phyloP scores from a whole-genome alignment of 352 stramenopile species.

The Phytophthora crassamura region DNA sequence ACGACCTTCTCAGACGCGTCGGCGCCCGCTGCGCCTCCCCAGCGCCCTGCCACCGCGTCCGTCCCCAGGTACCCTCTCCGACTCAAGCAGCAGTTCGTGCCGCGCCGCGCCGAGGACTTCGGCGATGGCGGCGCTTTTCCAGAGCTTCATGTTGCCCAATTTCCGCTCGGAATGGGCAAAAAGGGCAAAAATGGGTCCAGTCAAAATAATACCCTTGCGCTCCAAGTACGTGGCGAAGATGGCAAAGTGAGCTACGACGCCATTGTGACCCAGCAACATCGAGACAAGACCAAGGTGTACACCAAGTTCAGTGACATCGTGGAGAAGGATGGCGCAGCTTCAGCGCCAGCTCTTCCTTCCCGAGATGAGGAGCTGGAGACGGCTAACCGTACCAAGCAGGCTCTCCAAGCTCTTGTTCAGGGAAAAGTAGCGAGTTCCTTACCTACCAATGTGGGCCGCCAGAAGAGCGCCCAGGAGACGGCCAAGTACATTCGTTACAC shows the following conservation, averaged over 20 bases:
- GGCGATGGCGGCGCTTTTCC: conserved; percentile 98
- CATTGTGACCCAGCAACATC: conserved; percentile 97
- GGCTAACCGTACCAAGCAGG: conserved; percentile 75
- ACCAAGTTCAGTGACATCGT: conserved; percentile 94
- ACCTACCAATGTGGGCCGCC: conserved; percentile 75
- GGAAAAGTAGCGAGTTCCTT: conserved; percentile 92
- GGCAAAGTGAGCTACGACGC: conserved; percentile 94
- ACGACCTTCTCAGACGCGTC: conserved; percentile 64
- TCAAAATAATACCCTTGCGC: conserved; percentile 75
- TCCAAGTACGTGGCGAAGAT: conserved; percentile 94
- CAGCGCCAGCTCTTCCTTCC: conserved; percentile 45
- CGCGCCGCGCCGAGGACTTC: conserved; percentile 90
- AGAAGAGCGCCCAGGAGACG: conserved; percentile 91
- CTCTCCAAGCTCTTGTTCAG: conserved; percentile 91
- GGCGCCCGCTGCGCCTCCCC: conserved; percentile 5
- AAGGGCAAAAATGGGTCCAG: conserved; percentile 63
- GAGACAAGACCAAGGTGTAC: conserved; percentile 95
- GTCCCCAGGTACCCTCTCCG: conserved; percentile 70
- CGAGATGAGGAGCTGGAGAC: conserved; percentile 79
- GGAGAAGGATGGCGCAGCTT: conserved; percentile 87
- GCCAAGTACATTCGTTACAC: conserved; percentile 89
- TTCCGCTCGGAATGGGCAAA: conserved; percentile 96
- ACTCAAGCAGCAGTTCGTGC: conserved; percentile 64
- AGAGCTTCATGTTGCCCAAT: conserved; percentile 98
- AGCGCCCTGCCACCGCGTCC: neutral